These are phyloP conservation scores for Aquilaria sinensis DNA, from an alignment of 345 rosid genomes.

Conservation along the genomic window DNA sequence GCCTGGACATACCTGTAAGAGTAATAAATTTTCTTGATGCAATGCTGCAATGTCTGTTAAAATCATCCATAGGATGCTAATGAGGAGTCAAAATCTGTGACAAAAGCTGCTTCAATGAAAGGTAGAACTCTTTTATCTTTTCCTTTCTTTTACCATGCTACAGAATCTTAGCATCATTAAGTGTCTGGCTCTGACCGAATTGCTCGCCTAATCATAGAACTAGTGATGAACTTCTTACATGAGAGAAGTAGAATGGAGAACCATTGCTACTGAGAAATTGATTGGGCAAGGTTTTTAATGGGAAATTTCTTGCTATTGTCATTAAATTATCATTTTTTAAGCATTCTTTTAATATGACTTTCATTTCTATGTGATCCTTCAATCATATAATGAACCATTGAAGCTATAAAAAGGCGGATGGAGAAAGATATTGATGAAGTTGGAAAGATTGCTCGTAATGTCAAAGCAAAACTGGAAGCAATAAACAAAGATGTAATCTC, in stretches of 20 bases:
- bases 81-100: conserved; percentile 88
- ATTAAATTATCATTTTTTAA: neutral
- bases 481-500: conserved; percentile 64
- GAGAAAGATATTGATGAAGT: conserved; percentile 94
- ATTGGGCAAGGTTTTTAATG: neutral
- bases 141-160: neutral
- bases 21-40: too few relatives aligned
- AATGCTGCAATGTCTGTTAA: too few relatives aligned
- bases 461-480: conserved; percentile 69
- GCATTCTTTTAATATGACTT: neutral
- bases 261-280: too few relatives aligned
- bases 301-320: neutral
- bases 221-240: too few relatives aligned
- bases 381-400: conserved; percentile 4
- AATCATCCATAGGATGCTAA: conserved; percentile 63
- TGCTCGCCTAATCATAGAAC: too few relatives aligned
- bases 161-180: neutral
- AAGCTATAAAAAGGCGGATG: conserved; percentile 88
- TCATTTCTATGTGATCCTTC: neutral
- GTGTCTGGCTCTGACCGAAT: conserved; percentile 12
- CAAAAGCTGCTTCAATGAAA: conserved; percentile 95
- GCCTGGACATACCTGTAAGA: too few relatives aligned
- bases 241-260: too few relatives aligned
- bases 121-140: conserved; percentile 25
- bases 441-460: conserved; percentile 71